These are phyloP conservation scores for Panicum virgatum DNA, from an alignment of 202 grass and related monocot species.

Conservation along the genomic window DNA sequence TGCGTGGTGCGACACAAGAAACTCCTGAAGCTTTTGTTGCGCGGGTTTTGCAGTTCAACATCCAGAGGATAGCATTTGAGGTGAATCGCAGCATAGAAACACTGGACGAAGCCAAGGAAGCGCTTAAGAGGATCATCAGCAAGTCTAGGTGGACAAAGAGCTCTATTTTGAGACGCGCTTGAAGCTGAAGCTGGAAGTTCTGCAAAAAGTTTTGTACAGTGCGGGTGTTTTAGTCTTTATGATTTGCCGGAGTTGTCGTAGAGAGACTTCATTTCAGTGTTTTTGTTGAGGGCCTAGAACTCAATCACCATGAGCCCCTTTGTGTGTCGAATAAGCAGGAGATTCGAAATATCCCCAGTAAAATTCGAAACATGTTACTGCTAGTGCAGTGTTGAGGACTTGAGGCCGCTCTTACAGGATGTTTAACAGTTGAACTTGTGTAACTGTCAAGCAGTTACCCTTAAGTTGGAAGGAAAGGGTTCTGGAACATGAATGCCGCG, in stretches of 20 bases:
- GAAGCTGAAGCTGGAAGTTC: conserved; percentile 11
- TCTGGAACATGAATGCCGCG: too few species aligned
- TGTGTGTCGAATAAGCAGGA: not conserved
- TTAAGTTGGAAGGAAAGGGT: too few species aligned
- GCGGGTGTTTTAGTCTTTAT: not conserved
- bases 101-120: conserved; percentile 67
- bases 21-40: not conserved
- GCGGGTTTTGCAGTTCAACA: conserved; percentile 51
- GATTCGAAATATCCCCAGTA: too few species aligned
- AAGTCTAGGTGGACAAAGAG: conserved; percentile 43
- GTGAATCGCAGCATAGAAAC: conserved; percentile 57
- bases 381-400: not conserved
- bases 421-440: not conserved
- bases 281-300: not conserved
- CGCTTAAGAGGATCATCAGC: conserved; percentile 60
- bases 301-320: not conserved
- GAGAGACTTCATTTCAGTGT: not conserved
- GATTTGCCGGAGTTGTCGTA: not conserved
- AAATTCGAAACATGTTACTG: not conserved
- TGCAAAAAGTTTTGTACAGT: not conserved
- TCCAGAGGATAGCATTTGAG: conserved; percentile 70
- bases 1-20: not conserved
- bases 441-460: not conserved
- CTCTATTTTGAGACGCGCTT: conserved; percentile 3
- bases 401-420: not conserved